Conservation (phyloP, 441 rosid genomes). For the Brassica balearica region DNA sequence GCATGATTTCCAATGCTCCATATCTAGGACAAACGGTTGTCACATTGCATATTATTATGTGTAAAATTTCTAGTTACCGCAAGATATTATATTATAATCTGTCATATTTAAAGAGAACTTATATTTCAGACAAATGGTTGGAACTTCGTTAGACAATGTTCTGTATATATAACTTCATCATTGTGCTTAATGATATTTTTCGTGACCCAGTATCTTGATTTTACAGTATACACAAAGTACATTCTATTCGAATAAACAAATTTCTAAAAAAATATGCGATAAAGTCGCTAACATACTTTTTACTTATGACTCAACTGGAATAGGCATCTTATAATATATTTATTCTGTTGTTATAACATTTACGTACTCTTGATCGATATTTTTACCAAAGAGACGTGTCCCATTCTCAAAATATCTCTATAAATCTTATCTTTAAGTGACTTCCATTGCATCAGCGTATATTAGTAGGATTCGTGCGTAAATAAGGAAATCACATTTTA, state of each 20-base stretch:
- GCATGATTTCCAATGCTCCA: too few species aligned
- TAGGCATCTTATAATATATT: not conserved
- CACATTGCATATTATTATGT: too few species aligned
- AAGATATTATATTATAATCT: too few species aligned
- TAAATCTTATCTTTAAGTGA: not conserved
- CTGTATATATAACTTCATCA: too few species aligned
- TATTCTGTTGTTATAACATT: slow-evolving; percentile 6
- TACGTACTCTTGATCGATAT: slow-evolving; percentile 24
- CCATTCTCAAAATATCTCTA: slow-evolving; percentile 18
- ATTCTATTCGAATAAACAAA: not conserved
- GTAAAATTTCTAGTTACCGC: too few species aligned
- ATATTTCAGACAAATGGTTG: too few species aligned
- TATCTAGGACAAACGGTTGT: too few species aligned
- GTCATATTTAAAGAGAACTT: too few species aligned
- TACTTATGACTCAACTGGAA: not conserved
- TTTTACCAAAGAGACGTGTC: slow-evolving; percentile 8
- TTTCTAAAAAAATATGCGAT: not conserved
- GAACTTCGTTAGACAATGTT: too few species aligned
- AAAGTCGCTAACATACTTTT: not conserved
- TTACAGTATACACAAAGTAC: not conserved
- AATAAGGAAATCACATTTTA: not conserved
- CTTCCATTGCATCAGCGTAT: slow-evolving; percentile 22
- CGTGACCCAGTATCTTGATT: too few species aligned
- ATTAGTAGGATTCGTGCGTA: not conserved
- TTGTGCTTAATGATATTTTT: too few species aligned